Evolutionary conservation across 2,329 filamentous ascomycete genomes (phyloP).

Genomic region (Exophiala xenobiotica): DNA sequence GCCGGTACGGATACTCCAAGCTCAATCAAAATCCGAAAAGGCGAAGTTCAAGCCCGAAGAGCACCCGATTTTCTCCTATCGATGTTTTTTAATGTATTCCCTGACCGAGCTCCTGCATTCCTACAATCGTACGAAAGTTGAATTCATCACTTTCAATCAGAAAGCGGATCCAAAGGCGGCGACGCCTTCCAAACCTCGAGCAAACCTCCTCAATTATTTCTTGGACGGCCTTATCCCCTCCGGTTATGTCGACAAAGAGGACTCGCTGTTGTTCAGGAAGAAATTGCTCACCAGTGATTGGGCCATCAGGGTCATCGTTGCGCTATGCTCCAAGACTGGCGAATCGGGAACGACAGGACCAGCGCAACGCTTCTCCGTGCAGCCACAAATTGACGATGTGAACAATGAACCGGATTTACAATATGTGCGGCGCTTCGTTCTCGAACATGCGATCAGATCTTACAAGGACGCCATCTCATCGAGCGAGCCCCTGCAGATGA

Average conservation of each 20-base stretch:
- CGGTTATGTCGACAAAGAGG: slow-evolving; percentile 63
- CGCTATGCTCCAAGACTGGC: slow-evolving; percentile 81
- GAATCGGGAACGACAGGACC: slow-evolving; percentile 59
- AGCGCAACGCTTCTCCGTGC: slow-evolving; percentile 41
- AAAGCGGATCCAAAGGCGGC: slow-evolving; percentile 78
- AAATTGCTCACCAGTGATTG: slow-evolving; percentile 79
- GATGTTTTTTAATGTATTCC: slow-evolving; percentile 91
- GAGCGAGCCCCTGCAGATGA: slow-evolving; percentile 75
- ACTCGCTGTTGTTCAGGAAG: slow-evolving; percentile 74
- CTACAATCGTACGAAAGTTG: slow-evolving; percentile 93
- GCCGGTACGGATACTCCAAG: not conserved
- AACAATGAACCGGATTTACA: slow-evolving; percentile 81
- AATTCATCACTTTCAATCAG: slow-evolving; percentile 98
- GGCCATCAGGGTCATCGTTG: slow-evolving; percentile 81
- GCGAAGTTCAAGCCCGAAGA: slow-evolving; percentile 83
- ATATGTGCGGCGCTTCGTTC: slow-evolving; percentile 90
- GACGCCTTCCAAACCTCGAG: slow-evolving; percentile 91
- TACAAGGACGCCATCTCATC: slow-evolving; percentile 85
- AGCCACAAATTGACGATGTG: slow-evolving; percentile 49
- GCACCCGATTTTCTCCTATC: slow-evolving; percentile 93
- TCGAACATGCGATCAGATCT: slow-evolving; percentile 87
- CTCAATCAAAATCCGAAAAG: slow-evolving; percentile 64
- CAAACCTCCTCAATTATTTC: slow-evolving; percentile 89
- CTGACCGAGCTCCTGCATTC: slow-evolving; percentile 85
- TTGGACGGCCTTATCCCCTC: slow-evolving; percentile 73